These are phyloP conservation scores for Phytopythium vexans DNA, from an alignment of 352 stramenopile genomes.

Conservation along the genomic window DNA sequence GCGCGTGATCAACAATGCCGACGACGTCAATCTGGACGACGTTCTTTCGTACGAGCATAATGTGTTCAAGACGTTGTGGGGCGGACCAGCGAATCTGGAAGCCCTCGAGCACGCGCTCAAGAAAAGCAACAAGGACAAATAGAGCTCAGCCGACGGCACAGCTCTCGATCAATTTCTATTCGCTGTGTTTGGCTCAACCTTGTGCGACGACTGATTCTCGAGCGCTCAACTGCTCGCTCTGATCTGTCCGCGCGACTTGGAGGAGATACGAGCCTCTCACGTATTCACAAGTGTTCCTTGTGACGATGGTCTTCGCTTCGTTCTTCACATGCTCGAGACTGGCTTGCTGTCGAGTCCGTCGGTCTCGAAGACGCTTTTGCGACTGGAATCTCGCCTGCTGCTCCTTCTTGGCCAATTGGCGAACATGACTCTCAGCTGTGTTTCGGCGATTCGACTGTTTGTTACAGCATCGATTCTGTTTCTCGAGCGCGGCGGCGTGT, in stretches of 20 bases:
- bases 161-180: not conserved
- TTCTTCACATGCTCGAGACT: conserved; percentile 18
- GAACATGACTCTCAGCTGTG: conserved; percentile 14
- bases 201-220: too few relatives aligned
- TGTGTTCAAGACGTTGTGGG: conserved; percentile 72
- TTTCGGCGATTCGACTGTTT: conserved; percentile 2
- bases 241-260: conserved; percentile 8
- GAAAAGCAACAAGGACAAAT: conserved; percentile 15
- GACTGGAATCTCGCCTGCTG: conserved; percentile 1
- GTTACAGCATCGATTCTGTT: conserved; percentile 40
- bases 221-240: not conserved
- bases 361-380: conserved; percentile 2
- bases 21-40: conserved; percentile 64
- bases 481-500: conserved; percentile 12
- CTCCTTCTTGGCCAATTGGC: conserved; percentile 10
- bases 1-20: conserved; percentile 60
- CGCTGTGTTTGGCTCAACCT: not conserved
- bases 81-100: conserved; percentile 67
- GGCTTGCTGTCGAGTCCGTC: conserved; percentile 8
- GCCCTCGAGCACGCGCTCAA: conserved; percentile 48
- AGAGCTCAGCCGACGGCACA: not conserved
- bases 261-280: conserved; percentile 46
- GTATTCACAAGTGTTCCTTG: conserved; percentile 20
- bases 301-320: conserved; percentile 24
- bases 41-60: conserved; percentile 59